phyloP scores from a whole-genome alignment of 257 asterid genomes.

The Coffea eugenioides region DNA sequence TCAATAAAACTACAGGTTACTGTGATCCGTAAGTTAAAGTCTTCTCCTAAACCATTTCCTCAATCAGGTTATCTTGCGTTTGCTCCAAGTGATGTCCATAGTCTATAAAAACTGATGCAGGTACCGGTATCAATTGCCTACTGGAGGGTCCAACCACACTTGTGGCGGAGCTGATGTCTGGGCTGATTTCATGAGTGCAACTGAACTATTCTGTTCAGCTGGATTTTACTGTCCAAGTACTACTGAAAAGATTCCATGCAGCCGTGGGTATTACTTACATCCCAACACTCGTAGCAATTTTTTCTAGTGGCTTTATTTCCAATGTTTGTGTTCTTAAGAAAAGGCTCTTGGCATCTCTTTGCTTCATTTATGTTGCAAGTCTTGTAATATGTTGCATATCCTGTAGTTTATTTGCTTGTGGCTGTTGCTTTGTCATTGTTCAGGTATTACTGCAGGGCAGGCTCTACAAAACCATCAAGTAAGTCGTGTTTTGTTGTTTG shows the following conservation, averaged over 20 bases:
- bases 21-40: constrained; percentile 85
- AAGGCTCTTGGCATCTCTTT: background rate
- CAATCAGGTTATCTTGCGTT: constrained; percentile 7
- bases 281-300: constrained; percentile 23
- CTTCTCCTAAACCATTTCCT: constrained; percentile 14
- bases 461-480: constrained; percentile 78
- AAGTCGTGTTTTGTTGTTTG: constrained; percentile 17
- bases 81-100: constrained; percentile 16
- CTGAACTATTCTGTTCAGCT: constrained; percentile 75
- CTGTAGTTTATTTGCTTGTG: constrained; percentile 3
- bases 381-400: constrained; percentile 16
- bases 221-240: constrained; percentile 92
- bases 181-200: constrained; percentile 69
- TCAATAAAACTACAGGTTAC: constrained; percentile 70
- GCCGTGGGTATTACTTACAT: constrained; percentile 59
- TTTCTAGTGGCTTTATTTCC: background rate
- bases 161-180: constrained; percentile 97
- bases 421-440: constrained; percentile 21
- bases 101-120: constrained; percentile 32
- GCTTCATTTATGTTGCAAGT: constrained; percentile 5
- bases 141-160: constrained; percentile 70
- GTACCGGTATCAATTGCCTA: constrained; percentile 89
- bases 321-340: background rate
- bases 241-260: constrained; percentile 63
- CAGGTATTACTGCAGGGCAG: constrained; percentile 93